Evolutionary conservation across 352 stramenopile genomes (phyloP), one percentile per base, ranked within the genome.

Genomic region (Pythium phragmiticola): DNA sequence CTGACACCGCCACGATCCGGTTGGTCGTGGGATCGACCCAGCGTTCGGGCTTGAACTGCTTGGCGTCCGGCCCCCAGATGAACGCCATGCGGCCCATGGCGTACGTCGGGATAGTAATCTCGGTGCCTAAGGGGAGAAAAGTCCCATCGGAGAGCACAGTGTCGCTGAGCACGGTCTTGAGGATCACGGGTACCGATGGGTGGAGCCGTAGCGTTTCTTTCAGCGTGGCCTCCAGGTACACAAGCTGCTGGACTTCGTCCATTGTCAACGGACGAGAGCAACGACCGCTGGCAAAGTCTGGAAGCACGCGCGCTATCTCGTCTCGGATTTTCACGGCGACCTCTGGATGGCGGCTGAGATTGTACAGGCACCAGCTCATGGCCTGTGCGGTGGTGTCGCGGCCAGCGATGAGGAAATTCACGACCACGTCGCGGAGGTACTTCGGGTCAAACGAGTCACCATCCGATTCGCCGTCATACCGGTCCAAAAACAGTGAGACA

Each of bases 381-480:
- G 83, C 78, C 65, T 87, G 80, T 0, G 84, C 83, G 2, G 86
- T 91, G 1, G 83, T 93, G 62, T 95, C 84, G 2, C 84, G 73
- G 0, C 88, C 84, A 28, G 83, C 88, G n/a, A 95, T 86, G 33
- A 96, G 65, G 49, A 94, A 90, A 57, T 80, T 92, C 8, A 95
- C 67, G 21, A 91, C 75, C 37, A 96, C 83, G 59, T 94, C 78
- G 13, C 82, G 81, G 0, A 95, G 52, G 39, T 78, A 87, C 0
- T 45, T 68, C 4, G 75, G 74, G 23, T 85, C 69, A 21, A 85
- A 73, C 28, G 41, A 45, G 12, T 34, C 57, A 13, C 69, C 68
- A 8, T 67, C 52, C 1, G 65, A 65, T 14, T 37, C 49, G 19
- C 16, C 6, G 11, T 70, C 66, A 28, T 73, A 43, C 23, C 48